Evolutionary conservation across 257 asterid genomes (phyloP).

Genomic region (Solanum rostratum): DNA sequence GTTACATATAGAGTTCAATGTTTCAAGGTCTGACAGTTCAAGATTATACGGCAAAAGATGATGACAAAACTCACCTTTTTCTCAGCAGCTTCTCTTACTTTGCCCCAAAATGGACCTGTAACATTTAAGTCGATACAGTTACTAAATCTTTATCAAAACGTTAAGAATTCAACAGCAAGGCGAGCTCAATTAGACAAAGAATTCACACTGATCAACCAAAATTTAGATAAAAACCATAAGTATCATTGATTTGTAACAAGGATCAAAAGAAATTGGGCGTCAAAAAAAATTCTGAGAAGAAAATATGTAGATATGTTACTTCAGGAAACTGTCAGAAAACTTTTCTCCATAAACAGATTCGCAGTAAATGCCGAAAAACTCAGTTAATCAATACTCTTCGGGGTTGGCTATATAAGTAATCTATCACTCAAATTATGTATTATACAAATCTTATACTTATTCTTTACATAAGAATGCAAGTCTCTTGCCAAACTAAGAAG

Average conservation of each 20-base stretch:
- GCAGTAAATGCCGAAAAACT: background rate
- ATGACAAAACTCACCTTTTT: background rate
- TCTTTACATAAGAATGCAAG: background rate
- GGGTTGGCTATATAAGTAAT: background rate
- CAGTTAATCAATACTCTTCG: background rate
- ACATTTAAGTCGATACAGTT: background rate
- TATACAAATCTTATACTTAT: background rate
- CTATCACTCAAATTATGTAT: background rate
- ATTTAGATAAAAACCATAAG: background rate
- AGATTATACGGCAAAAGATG: background rate
- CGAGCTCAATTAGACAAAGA: background rate
- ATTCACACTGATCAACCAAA: background rate
- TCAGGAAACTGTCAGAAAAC: background rate
- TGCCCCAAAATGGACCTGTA: conserved; percentile 1
- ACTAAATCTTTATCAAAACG: background rate
- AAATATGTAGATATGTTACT: background rate
- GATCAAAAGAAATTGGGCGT: background rate
- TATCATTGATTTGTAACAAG: background rate
- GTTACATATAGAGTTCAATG: background rate
- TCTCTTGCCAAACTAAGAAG: background rate
- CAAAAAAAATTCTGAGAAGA: background rate
- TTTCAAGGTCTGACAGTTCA: background rate
- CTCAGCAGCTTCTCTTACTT: conserved; percentile 2
- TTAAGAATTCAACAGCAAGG: background rate
- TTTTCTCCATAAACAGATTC: background rate